Base-by-base conservation (phyloP, 352 stramenopile genomes). In the Pythium vanterpoolii region DNA sequence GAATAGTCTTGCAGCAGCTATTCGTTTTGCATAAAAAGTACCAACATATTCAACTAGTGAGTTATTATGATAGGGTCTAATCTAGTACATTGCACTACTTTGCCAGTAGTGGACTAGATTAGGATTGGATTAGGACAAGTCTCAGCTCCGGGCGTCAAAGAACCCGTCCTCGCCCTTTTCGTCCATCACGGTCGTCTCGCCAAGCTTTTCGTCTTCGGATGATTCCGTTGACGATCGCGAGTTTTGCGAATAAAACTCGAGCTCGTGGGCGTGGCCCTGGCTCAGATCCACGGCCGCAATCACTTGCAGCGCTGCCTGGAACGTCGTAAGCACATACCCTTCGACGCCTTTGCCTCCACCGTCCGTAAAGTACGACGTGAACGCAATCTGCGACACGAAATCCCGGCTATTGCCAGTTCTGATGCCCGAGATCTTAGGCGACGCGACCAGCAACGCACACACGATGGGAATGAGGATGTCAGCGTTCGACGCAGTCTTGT, bases 381-480 rank as follows among this genome's bases (percentile, higher is more conserved):
- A 88, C n/a, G 78, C 82, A 36, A 90, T 77, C 46, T 90, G 72
- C 1, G 79, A 77, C 26, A 89, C 79, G n/a, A 90, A 89, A 23
- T 75, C 58, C 53, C 63, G 4, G 45, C 50, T n/a, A n/a, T n/a
- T 18, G 9, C 34, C 34, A 2, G 14, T 19, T 45, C 21, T 46
- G 36, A 13, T 18, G 14, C 66, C 60, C 50, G 66, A 13, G 19
- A 69, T 43, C 39, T 57, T 21, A 13, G 44, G 13, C 1, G 69
- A 83, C 27, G 73, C 69, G 18, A 89, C 73, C 31, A 89, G 57
- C 60, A 89, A 62, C 18, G 78, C 73, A 47, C 79, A 89, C 36
- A 89, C 53, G 23, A 89, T 79, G 2, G 82, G 79, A 47, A 91
- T 85, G 18, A 91, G 63, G 47, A 88, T 86, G 59, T 91, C 79